Evolutionary conservation across 2,329 filamentous ascomycete genomes (phyloP).

Genomic region (Cadophora malorum): DNA sequence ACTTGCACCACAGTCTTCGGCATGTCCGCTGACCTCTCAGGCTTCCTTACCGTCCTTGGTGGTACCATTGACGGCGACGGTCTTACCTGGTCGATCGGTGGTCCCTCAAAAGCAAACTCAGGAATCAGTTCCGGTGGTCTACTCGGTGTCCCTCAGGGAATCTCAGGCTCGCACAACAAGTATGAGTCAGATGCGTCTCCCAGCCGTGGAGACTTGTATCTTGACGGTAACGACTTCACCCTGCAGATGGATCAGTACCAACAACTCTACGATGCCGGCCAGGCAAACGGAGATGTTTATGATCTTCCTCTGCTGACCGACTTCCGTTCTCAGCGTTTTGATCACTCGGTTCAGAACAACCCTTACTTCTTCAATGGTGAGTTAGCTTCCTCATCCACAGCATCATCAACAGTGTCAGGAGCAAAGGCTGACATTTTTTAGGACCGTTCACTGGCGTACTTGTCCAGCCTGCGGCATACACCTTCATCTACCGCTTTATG

Average conservation of each 20-base stretch:
- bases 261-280: constrained; percentile 52
- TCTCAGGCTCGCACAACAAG: constrained; percentile 60
- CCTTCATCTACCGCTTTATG: constrained; percentile 39
- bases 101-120: constrained; percentile 40
- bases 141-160: constrained; percentile 52
- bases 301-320: constrained; percentile 50
- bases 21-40: constrained; percentile 51
- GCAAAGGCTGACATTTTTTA: background rate
- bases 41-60: constrained; percentile 51
- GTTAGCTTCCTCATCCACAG: background rate
- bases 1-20: constrained; percentile 47
- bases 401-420: too few species aligned
- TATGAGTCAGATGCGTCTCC: constrained; percentile 61
- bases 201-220: constrained; percentile 59
- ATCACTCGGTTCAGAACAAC: constrained; percentile 56
- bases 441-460: constrained; percentile 35
- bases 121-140: constrained; percentile 20
- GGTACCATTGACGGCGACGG: constrained; percentile 56
- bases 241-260: constrained; percentile 50
- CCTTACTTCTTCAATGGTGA: constrained; percentile 59
- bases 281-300: constrained; percentile 43
- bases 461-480: constrained; percentile 35
- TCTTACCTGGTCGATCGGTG: constrained; percentile 58
- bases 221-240: constrained; percentile 25
- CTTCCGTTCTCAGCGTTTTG: constrained; percentile 46